Conservation (phyloP, 192 early-diverging fungal genomes). For the Rhizophagus sp. region DNA sequence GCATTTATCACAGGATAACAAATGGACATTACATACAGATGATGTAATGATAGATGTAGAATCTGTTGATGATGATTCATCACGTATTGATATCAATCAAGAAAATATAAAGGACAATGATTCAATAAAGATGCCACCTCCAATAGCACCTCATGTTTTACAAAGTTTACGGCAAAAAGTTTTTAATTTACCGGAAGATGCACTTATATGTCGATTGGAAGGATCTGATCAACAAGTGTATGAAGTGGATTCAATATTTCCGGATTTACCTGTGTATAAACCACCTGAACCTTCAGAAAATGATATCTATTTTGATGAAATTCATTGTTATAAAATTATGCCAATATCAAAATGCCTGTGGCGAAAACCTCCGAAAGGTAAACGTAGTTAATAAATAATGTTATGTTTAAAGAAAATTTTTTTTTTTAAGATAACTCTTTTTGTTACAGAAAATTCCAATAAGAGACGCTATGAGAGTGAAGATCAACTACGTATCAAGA, state of each 20-base stretch:
- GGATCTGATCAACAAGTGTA: conserved; percentile 35
- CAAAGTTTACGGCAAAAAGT: conserved; percentile 42
- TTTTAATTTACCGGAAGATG: conserved; percentile 39
- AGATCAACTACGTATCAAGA: neutral
- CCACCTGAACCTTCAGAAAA: conserved; percentile 55
- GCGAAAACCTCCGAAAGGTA: neutral
- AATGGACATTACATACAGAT: neutral
- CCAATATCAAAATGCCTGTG: conserved; percentile 41
- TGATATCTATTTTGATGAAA: conserved; percentile 57
- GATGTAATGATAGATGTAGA: conserved; percentile 21
- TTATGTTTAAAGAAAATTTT: too few species aligned
- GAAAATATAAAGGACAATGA: conserved; percentile 39
- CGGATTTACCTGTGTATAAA: conserved; percentile 50
- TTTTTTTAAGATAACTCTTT: neutral
- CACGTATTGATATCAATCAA: conserved; percentile 27
- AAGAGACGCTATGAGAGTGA: neutral
- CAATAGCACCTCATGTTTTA: conserved; percentile 43
- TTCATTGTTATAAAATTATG: conserved; percentile 55
- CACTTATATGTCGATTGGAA: conserved; percentile 35
- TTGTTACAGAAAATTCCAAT: neutral
- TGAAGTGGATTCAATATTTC: conserved; percentile 48
- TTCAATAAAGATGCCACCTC: conserved; percentile 43
- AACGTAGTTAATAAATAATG: neutral
- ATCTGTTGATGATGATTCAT: conserved; percentile 34
- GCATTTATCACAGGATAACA: neutral